Evolutionary conservation across 495 filamentous ascomycete species (phyloP).

Genomic region (Neurospora sp.): DNA sequence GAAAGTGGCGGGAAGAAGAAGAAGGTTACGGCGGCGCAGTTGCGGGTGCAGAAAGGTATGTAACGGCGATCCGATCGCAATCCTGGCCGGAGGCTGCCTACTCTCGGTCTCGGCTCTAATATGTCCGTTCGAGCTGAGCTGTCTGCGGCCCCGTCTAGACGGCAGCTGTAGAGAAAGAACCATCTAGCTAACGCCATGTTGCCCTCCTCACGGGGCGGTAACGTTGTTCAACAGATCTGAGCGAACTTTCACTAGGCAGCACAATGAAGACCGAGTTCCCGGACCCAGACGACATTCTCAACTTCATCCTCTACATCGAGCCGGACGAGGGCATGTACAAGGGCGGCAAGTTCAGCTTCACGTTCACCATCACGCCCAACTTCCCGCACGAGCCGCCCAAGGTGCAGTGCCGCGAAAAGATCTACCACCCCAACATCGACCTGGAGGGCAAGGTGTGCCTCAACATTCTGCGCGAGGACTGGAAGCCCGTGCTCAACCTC

Average conservation of each 20-base stretch:
- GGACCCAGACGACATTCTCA: slow-evolving; percentile 91
- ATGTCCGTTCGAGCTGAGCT: not conserved
- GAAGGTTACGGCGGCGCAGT: slow-evolving; percentile 92
- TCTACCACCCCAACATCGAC: slow-evolving; percentile 98
- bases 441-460: slow-evolving; percentile 95
- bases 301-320: slow-evolving; percentile 86
- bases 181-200: not conserved
- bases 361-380: slow-evolving; percentile 82
- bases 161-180: not conserved
- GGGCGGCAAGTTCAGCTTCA: slow-evolving; percentile 80
- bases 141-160: not conserved
- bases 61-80: not conserved
- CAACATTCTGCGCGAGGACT: slow-evolving; percentile 95
- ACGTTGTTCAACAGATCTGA: slow-evolving; percentile 53
- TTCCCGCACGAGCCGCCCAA: slow-evolving; percentile 98
- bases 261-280: slow-evolving; percentile 93
- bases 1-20: slow-evolving; percentile 73
- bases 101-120: not conserved
- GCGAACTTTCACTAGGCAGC: slow-evolving; percentile 76
- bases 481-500: slow-evolving; percentile 95
- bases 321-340: slow-evolving; percentile 99
- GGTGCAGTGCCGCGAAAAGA: slow-evolving; percentile 95
- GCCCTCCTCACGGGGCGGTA: not conserved
- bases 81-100: not conserved
- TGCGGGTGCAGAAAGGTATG: slow-evolving; percentile 91